These are phyloP conservation scores for Suillus variegatus DNA, from an alignment of 768 basidiomycete genomes.

Conservation along the genomic window DNA sequence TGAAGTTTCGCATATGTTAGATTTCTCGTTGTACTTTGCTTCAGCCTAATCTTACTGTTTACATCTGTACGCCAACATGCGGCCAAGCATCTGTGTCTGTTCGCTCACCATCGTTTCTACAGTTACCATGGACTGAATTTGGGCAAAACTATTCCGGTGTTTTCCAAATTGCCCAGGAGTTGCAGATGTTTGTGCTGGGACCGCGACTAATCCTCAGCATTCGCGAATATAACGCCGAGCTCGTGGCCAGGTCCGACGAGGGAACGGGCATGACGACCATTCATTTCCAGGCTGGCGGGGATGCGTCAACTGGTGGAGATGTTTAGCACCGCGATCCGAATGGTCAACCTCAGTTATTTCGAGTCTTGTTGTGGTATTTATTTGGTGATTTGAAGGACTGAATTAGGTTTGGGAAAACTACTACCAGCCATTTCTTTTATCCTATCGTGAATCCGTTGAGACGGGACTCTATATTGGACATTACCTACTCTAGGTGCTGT, in stretches of 20 bases:
- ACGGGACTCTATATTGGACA: no score
- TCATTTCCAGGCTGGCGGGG: no score
- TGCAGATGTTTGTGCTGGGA: not conserved
- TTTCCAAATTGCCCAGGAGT: not conserved
- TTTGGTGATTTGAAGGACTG: no score
- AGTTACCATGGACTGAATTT: not conserved
- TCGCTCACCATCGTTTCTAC: not conserved
- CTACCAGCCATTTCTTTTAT: no score
- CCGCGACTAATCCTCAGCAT: not conserved
- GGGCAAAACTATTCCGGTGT: not conserved
- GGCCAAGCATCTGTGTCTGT: not conserved
- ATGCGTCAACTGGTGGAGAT: no score
- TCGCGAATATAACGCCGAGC: not conserved
- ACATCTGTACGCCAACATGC: not conserved
- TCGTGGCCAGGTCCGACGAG: not conserved
- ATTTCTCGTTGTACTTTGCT: not conserved
- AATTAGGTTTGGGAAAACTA: no score
- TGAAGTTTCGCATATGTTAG: not conserved
- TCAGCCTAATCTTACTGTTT: accelerated
- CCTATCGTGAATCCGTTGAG: no score
- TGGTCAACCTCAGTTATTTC: no score
- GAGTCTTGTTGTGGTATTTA: no score
- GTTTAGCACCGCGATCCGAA: no score
- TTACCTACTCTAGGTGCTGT: no score
- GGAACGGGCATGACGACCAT: no score